Conservation (phyloP, 306 rosid species). For the Morella rubra region DNA sequence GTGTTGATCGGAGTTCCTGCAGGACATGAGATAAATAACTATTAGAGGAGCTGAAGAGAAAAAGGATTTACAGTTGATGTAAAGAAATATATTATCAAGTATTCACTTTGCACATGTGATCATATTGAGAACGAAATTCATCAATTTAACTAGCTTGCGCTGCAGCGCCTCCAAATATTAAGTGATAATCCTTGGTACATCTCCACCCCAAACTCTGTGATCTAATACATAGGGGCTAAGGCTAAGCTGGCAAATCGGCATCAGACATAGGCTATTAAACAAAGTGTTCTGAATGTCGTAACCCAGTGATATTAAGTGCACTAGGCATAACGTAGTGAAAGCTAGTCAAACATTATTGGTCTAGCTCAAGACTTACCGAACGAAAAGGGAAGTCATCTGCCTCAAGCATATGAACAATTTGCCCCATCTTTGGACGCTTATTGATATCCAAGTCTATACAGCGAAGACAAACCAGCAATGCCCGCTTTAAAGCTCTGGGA, state of each 20-base stretch:
- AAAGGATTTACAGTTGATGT: not conserved
- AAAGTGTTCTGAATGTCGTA: not conserved
- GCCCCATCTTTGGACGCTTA: conserved; percentile 98
- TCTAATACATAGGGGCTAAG: not conserved
- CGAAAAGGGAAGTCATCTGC: conserved; percentile 94
- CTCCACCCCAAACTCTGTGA: not conserved
- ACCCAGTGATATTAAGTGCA: not conserved
- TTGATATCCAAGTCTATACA: conserved; percentile 82
- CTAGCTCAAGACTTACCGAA: conserved; percentile 48
- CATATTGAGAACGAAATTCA: not conserved
- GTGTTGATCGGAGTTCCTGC: conserved; percentile 68
- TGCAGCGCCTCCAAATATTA: not conserved
- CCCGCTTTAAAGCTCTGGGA: conserved; percentile 76
- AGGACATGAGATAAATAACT: conserved; percentile 13
- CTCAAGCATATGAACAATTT: conserved; percentile 96
- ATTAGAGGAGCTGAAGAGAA: not conserved
- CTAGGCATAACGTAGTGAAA: not conserved
- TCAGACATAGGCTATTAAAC: not conserved
- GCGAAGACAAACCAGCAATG: conserved; percentile 81
- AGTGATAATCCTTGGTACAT: not conserved
- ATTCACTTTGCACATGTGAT: not conserved
- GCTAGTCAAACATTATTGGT: not conserved
- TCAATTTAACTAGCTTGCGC: not conserved
- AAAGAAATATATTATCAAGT: not conserved
- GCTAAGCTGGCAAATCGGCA: not conserved